Evolutionary conservation across 257 asterid genomes (phyloP), one percentile per base, ranked within the genome.

Genomic region (Gynochthodes officinalis): DNA sequence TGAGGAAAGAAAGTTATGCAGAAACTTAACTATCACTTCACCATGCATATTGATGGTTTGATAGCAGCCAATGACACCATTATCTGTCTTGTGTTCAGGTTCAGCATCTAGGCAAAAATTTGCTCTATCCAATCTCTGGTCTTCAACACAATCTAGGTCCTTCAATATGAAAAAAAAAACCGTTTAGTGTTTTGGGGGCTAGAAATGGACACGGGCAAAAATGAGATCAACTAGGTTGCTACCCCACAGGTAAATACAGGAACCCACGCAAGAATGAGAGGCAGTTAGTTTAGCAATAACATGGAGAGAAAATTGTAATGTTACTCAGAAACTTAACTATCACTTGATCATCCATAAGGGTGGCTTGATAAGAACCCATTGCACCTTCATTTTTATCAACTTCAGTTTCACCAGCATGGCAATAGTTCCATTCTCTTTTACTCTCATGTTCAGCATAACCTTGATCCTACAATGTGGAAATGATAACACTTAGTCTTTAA

Each of bases 51-150:
- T 12, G 30, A 63, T 37, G 7, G 49, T 0, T 4, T 63, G 68
- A 63, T 3, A 25, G n/a, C 28, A 35, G 37, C 49, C 49, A 8
- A 77, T 76, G 52, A 54, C 81, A 50, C 84, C 95, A 78, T 85
- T 77, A 81, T 81, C 90, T 21, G 63, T 69, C 54, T 11, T n/a
- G 21, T 5, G 27, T 57, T 21, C 64, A 68, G 55, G 30, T 44
- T 43, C 57, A 33, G 5, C 21, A 44, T 55, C 70, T n/a, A 6
- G 42, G 52, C 70, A 61, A 5, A 48, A 30, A 13, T 72, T 28
- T 19, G 13, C 61, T 61, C 55, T 46, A 21, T 43, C 23, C 50
- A 9, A 21, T 30, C 0, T 7, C 9, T 61, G 62, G 32, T 23
- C 30, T 23, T 50, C 43, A 35, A n/a, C 40, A 39, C 25, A 42